Conservation (phyloP, 2,329 filamentous ascomycete genomes). For the Cercospora beticola region DNA sequence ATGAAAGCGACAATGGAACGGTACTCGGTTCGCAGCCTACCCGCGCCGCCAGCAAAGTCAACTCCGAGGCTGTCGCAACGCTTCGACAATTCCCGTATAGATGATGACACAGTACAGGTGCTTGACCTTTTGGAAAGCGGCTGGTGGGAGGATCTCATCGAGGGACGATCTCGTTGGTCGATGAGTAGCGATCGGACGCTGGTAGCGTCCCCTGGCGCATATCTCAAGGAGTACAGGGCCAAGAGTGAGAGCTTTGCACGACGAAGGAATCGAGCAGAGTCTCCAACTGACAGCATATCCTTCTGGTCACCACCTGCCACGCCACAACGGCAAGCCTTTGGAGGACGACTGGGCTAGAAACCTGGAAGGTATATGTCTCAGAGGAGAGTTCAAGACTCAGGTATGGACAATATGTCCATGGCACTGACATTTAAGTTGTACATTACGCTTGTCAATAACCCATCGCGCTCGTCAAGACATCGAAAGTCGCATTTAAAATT, state of each 20-base stretch:
- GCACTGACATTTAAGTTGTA: neutral
- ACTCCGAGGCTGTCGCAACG: neutral
- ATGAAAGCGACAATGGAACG: slow-evolving; percentile 8
- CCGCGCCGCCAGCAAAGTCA: neutral
- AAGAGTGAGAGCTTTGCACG: neutral
- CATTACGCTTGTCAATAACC: neutral
- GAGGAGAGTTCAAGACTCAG: neutral
- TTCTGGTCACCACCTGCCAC: slow-evolving; percentile 8
- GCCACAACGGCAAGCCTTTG: neutral
- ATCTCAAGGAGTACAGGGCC: neutral
- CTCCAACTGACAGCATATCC: slow-evolving; percentile 6
- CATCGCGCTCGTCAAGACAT: neutral
- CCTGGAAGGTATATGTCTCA: neutral
- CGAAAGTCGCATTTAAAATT: too few relatives aligned
- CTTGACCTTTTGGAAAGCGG: neutral
- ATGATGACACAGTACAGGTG: slow-evolving; percentile 3
- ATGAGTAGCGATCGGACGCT: slow-evolving; percentile 9
- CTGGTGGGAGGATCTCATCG: slow-evolving; percentile 11
- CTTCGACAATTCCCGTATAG: neutral
- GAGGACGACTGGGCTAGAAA: neutral
- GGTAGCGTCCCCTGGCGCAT: neutral
- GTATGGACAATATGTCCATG: neutral
- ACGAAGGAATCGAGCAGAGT: neutral
- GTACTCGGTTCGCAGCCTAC: slow-evolving; percentile 4
- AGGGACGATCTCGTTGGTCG: neutral